Evolutionary conservation across 768 basidiomycete genomes (phyloP), one percentile per base, ranked within the genome.

Genomic region (Panaeolus papilionaceus): DNA sequence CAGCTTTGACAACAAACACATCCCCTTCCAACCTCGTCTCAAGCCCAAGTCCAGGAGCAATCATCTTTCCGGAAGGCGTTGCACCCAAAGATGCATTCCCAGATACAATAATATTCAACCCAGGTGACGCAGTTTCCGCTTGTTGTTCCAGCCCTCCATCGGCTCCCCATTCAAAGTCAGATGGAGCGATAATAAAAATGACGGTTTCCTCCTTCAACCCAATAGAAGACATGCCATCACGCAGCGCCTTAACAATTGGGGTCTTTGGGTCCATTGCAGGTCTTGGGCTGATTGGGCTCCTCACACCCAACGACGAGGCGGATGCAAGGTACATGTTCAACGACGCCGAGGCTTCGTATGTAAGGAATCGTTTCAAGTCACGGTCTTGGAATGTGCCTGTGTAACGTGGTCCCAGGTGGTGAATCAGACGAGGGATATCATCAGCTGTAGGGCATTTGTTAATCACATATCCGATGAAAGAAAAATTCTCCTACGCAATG

Each of bases 401-500:
- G 68, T 95, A 95, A 51, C 90, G 86, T 9, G 94, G 94, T 4
- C 93, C 92, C 11, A 96, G 86, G 71, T 94, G 92, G 72, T 95
- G 90, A 40, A 94, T 84, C 54, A 95, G 84, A 16, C 91, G 85
- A 6, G 89, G 88, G 4, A 93, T 75, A 67, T 92, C 92, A 64
- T 94, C 89, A 16, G 82, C 92, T 92, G 62, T 23, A 12, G 10
- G 10, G 62, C 26, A 33, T 33, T 18, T 16, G 63, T 72, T 33
- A 74, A 20, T 49, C 28, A 33, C 20, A 64, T 20, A 39, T 38
- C 44, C 63, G 38, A 39, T 11, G 20, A 63, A 47, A 26, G 28
- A 10, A 11, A 49, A 47, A 51, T 23, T 11, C 23, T 16, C 71
- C 38, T 72, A 91, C 92, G 82, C 58, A 93, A 74, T 1, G 92